Conservation (phyloP, 768 basidiomycete species). For the Psilocybe azurescens region DNA sequence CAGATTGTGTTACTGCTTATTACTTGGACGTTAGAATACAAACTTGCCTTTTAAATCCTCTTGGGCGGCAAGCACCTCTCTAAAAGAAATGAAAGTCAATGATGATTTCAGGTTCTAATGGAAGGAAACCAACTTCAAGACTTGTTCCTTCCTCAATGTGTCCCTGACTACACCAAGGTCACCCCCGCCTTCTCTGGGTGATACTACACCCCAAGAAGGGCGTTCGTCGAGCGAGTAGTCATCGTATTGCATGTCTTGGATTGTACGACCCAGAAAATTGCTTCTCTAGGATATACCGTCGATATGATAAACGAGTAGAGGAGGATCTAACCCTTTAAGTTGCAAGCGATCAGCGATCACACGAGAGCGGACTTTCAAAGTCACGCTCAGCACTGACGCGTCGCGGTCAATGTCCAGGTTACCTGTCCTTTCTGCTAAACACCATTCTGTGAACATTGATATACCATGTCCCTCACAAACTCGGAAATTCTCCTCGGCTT, state of each 20-base stretch:
- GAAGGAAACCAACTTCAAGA: constrained; percentile 65
- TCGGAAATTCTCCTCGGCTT: constrained; percentile 55
- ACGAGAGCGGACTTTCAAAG: constrained; percentile 36
- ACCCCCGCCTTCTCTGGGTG: constrained; percentile 43
- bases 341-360: constrained; percentile 8
- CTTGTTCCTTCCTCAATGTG: constrained; percentile 76
- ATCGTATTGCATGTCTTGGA: constrained; percentile 23
- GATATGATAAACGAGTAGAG: neutral
- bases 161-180: constrained; percentile 70
- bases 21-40: constrained; percentile 8
- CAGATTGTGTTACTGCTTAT: neutral
- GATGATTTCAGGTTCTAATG: neutral
- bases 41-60: constrained; percentile 74
- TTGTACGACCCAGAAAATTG: constrained; percentile 4
- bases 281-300: neutral
- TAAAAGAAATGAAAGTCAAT: constrained; percentile 30
- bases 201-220: constrained; percentile 54
- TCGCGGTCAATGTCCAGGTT: constrained; percentile 33
- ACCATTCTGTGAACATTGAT: constrained; percentile 4
- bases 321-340: neutral
- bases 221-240: constrained; percentile 37
- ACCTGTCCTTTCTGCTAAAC: neutral
- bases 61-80: constrained; percentile 78
- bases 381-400: constrained; percentile 46
- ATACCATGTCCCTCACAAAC: constrained; percentile 29